Evolutionary conservation across 768 basidiomycete species (phyloP).

Genomic region (Daedaleopsis nitida): DNA sequence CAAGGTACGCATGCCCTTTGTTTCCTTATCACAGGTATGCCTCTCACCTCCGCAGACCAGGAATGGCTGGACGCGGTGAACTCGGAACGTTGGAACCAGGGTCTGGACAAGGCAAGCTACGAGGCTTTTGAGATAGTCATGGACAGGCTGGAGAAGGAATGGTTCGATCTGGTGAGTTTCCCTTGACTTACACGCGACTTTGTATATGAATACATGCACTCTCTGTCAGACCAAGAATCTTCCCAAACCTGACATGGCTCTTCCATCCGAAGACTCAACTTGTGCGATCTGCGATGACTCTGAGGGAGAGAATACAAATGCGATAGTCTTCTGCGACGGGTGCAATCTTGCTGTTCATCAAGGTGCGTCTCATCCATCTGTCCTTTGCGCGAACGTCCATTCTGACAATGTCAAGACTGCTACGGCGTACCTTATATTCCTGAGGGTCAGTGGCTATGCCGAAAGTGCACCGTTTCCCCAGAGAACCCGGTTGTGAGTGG

Average conservation of each 20-base stretch:
- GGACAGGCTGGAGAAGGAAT: slow-evolving; percentile 98
- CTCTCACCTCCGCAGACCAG: slow-evolving; percentile 57
- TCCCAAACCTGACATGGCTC: slow-evolving; percentile 82
- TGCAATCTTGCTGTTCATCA: slow-evolving; percentile 99
- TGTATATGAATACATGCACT: neutral
- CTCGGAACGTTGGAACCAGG: slow-evolving; percentile 74
- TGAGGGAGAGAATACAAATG: slow-evolving; percentile 98
- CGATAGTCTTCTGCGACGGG: slow-evolving; percentile 98
- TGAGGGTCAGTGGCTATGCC: slow-evolving; percentile 98
- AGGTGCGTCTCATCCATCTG: slow-evolving; percentile 50
- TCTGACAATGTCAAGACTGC: slow-evolving; percentile 64
- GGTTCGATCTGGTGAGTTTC: slow-evolving; percentile 85
- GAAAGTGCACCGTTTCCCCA: slow-evolving; percentile 97
- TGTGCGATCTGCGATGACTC: slow-evolving; percentile 98
- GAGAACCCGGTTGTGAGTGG: slow-evolving; percentile 87
- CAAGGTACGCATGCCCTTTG: slow-evolving; percentile 62
- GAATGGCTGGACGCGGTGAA: slow-evolving; percentile 94
- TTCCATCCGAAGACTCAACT: slow-evolving; percentile 94
- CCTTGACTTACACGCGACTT: neutral
- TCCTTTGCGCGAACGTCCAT: neutral
- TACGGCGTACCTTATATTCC: slow-evolving; percentile 99
- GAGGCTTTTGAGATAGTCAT: slow-evolving; percentile 96
- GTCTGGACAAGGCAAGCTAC: slow-evolving; percentile 68
- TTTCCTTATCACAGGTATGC: neutral
- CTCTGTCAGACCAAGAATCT: slow-evolving; percentile 81